Evolutionary conservation across 2,329 filamentous ascomycete species (phyloP), one percentile per base, ranked within the genome.

Genomic region (Byssochlamys sp.): DNA sequence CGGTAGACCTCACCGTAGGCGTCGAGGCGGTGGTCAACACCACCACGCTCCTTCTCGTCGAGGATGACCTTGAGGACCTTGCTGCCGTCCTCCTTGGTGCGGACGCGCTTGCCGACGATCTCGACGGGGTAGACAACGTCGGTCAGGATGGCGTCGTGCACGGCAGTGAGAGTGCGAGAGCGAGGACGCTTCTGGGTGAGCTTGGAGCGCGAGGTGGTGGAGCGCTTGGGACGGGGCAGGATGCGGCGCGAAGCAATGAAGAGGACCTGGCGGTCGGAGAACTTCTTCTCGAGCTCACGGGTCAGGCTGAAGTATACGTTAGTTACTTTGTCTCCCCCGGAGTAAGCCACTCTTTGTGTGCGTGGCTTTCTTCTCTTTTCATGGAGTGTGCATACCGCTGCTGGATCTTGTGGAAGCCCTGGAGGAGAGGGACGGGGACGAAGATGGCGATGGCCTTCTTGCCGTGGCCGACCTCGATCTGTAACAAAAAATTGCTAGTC

Each of bases 361-460:
- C 39, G 39, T 19, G n/a, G 4, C 7, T 45, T 10, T 31, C 29
- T 45, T 45, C 1, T 45, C n/a, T 45, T 45, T 14, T 45, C 19
- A 2, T n/a, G n/a, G 12, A 25, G n/a, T 1, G 60, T 55, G 48
- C 87, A 81, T 91, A 97, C 92, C 94, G 91, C 85, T 97, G 94
- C 87, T 99, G 94, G 78, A 96, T 90, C 77, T 94, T 91, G 89
- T 97, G 94, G 90, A 96, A 99, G 79, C 90, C 90, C 80, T 87
- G 84, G 79, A 99, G 90, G 80, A 95, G 90, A 81, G 94, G 94
- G 79, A 99, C 94, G 78, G 94, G 94, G 85, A 99, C 94, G 89
- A 99, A 99, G 89, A 99, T 95, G 85, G 96, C 92, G 84, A 99
- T 94, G 77, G 94, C 94, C 89, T 97, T 99, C 87, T 96, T 96